Conservation (phyloP, 2,329 filamentous ascomycete genomes). For the Rosellinia necatrix region DNA sequence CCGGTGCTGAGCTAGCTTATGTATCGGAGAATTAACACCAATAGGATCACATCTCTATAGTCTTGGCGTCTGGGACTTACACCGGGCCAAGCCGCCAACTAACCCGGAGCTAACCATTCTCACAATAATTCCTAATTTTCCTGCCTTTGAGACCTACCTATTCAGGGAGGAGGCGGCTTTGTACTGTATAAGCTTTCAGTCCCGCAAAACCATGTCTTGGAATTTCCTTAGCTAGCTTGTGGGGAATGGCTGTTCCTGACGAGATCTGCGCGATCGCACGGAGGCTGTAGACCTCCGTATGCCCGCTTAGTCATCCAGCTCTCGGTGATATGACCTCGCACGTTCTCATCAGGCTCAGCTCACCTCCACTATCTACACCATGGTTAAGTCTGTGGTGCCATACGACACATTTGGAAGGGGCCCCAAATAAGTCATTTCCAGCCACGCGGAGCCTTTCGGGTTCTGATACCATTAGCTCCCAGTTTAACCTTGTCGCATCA, state of each 20-base stretch:
- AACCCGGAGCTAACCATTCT: background rate
- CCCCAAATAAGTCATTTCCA: background rate
- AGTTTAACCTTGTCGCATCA: background rate
- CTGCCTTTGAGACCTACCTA: background rate
- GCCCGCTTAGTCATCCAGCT: background rate
- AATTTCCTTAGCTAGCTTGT: background rate
- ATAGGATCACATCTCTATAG: background rate
- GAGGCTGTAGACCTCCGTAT: background rate
- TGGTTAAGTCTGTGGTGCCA: background rate
- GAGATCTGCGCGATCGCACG: background rate
- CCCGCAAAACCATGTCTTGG: background rate
- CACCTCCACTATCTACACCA: background rate
- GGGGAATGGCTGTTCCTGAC: background rate
- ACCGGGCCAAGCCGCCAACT: background rate
- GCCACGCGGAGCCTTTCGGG: conserved; percentile 7
- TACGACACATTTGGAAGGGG: background rate
- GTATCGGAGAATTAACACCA: background rate
- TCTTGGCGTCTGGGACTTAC: background rate
- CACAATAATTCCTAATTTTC: background rate
- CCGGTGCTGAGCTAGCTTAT: background rate
- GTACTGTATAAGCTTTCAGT: background rate
- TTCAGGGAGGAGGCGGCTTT: background rate
- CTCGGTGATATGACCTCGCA: background rate
- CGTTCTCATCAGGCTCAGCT: background rate
- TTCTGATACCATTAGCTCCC: background rate